phyloP scores from a whole-genome alignment of 495 filamentous ascomycete species.

The Penicillium robsamsonii region DNA sequence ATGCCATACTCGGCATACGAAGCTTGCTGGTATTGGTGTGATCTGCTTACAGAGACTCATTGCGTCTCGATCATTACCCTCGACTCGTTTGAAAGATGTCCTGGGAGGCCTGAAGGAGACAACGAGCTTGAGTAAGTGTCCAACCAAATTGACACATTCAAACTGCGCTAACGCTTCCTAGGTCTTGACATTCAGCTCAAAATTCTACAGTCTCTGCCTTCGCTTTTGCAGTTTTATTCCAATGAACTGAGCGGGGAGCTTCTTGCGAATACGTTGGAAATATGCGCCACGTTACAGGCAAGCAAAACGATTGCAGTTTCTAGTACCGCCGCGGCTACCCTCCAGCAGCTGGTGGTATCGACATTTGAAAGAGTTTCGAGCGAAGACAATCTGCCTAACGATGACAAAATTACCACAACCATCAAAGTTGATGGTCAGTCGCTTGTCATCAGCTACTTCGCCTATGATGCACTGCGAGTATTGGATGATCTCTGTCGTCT shows the following conservation, averaged over 20 bases:
- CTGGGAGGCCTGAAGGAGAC: conserved; percentile 84
- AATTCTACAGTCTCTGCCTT: conserved; percentile 90
- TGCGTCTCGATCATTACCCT: conserved; percentile 72
- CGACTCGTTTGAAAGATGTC: conserved; percentile 72
- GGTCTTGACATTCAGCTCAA: conserved; percentile 93
- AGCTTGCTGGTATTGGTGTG: conserved; percentile 81
- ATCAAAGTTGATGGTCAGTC: conserved; percentile 54
- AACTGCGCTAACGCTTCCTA: conserved; percentile 36
- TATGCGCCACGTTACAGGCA: conserved; percentile 85
- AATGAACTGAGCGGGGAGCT: conserved; percentile 76
- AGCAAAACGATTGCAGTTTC: conserved; percentile 90
- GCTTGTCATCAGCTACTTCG: conserved; percentile 67
- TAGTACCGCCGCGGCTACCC: conserved; percentile 88
- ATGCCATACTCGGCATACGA: conserved; percentile 83
- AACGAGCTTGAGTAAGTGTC: conserved; percentile 55
- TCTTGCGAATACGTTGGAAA: conserved; percentile 75
- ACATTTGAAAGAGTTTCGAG: conserved; percentile 86
- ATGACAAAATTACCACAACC: conserved; percentile 32
- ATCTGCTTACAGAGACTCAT: conserved; percentile 87
- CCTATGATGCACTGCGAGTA: conserved; percentile 81
- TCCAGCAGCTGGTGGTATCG: conserved; percentile 89
- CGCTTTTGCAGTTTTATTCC: conserved; percentile 86
- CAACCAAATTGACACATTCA: neutral
- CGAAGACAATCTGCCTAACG: conserved; percentile 70
- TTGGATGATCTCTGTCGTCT: conserved; percentile 88